Evolutionary conservation across 2,329 filamentous ascomycete species (phyloP), one percentile per base, ranked within the genome.

Genomic region (Monosporascus ibericus): DNA sequence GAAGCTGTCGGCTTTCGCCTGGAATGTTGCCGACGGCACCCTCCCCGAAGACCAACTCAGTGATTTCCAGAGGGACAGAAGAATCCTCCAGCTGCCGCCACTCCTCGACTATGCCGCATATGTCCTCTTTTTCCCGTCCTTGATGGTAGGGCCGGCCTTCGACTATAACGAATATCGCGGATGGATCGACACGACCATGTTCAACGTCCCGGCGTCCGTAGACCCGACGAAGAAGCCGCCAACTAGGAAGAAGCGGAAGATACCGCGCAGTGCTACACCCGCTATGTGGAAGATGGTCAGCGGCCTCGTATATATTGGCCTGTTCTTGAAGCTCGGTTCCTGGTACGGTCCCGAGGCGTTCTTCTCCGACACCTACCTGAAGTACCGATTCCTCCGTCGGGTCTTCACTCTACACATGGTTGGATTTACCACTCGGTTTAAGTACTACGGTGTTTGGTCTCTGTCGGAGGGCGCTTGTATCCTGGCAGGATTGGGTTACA

Each of bases 361-460:
- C 18, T 78, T 90, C 0, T 75, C 79, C n/a, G 79, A 87, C 49
- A 70, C 78, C 2, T 95, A 83, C 70, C 72, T 86, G 71, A 71
- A 79, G 5, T 86, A 88, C 64, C 78, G 80, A 39, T 83, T 97
- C 64, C 61, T 86, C 39, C 82, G 82, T 51, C 84, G 92, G 44
- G 74, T 96, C 40, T 91, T 86, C 76, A 78, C 87, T 55, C 74
- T 97, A 53, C 86, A 97, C 68, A 87, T 95, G 80, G 80, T 96
- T 48, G 89, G 86, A 50, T 78, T 97, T 44, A 87, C 88, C 1
- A 79, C 87, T 5, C 85, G 94, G 22, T 82, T 89, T 63, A 99
- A 99, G 73, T 99, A 96, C 73, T 99, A 99, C 64, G 94, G 91
- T 37, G 91, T 96, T 5, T 99, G 94, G 94, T 85, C 84, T 39